These are phyloP conservation scores for Geoglossum cookeanum DNA, from an alignment of 2,329 filamentous ascomycete species.

Conservation along the genomic window DNA sequence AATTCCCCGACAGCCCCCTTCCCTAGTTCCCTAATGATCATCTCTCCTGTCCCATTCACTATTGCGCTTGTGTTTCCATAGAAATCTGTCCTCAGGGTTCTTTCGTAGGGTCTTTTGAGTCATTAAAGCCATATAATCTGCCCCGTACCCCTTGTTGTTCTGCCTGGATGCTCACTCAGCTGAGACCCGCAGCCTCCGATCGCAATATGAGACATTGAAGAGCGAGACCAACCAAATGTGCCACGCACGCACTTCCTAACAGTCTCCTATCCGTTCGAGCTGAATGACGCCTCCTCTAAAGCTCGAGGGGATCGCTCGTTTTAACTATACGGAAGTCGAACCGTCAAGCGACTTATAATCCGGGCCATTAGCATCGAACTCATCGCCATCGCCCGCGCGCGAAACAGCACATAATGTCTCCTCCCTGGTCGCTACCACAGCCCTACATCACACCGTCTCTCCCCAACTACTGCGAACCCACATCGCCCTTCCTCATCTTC, in stretches of 20 bases:
- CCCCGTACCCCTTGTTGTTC: not conserved
- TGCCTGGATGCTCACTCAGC: not conserved
- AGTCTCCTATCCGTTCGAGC: not conserved
- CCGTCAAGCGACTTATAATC: not conserved
- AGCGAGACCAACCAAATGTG: not conserved
- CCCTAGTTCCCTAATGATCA: not conserved
- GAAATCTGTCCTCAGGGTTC: not conserved
- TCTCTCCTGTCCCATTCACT: not conserved
- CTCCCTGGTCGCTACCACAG: not conserved
- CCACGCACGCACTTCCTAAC: not conserved
- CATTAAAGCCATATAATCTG: not conserved
- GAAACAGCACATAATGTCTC: constrained; percentile 1
- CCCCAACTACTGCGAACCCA: constrained; percentile 40
- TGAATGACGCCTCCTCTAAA: not conserved
- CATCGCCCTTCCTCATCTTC: constrained; percentile 34
- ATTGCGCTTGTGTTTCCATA: not conserved
- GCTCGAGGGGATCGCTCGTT: not conserved
- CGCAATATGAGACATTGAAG: not conserved
- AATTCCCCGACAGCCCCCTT: not conserved
- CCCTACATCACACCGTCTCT: constrained; percentile 18
- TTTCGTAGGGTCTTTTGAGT: not conserved
- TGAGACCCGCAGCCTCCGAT: constrained; percentile 2
- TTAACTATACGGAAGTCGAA: not conserved
- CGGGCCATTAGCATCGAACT: not conserved
- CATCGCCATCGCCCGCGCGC: not conserved